Evolutionary conservation across 352 stramenopile species (phyloP), one percentile per base, ranked within the genome.

Genomic region (Blastocystis sp.): DNA sequence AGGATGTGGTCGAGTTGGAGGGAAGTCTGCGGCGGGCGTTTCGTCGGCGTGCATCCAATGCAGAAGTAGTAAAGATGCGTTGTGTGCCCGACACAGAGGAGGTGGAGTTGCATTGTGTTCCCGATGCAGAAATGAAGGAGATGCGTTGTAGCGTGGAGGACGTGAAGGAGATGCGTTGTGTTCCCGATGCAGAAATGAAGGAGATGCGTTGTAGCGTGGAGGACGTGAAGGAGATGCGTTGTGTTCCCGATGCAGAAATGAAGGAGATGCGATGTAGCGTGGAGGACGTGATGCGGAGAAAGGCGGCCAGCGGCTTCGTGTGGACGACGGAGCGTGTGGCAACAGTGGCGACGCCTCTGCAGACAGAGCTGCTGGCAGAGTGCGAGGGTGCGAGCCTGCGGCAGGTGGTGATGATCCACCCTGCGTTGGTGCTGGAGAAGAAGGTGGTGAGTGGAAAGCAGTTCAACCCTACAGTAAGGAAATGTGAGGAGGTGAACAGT

Each of bases 381-480:
- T 69, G 74, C 24, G 28, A 28, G 6, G 69, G 11, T 17, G 43
- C 28, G 3, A 69, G 69, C 54, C 17, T 84, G 54, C 68, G 66
- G 52, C 45, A 59, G 74, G 4, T 84, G 2, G 21, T 84, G 0
- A 38, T 24, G 17, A 69, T 84, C 21, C 74, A 84, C 42, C 74
- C 74, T 17, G 21, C 40, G 17, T 40, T 84, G 40, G 4, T 84
- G 10, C 21, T 57, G 4, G 74, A 69, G 38, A 84, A 60, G 17
- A 84, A 84, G 38, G 4, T 84, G 45, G 52, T 57, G 48, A 17
- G 6, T 7, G 48, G 48, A 57, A 57, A 57, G 14, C 48, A 57
- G 14, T 57, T 17, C 14, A 14, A 57, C 48, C 6, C 6, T 17
- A 57, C 6, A 17, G 48, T 57, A 57, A 14, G 48, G 14, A 57